These are phyloP conservation scores for Fragaria nilgerrensis DNA, from an alignment of 306 rosid species.

Conservation along the genomic window DNA sequence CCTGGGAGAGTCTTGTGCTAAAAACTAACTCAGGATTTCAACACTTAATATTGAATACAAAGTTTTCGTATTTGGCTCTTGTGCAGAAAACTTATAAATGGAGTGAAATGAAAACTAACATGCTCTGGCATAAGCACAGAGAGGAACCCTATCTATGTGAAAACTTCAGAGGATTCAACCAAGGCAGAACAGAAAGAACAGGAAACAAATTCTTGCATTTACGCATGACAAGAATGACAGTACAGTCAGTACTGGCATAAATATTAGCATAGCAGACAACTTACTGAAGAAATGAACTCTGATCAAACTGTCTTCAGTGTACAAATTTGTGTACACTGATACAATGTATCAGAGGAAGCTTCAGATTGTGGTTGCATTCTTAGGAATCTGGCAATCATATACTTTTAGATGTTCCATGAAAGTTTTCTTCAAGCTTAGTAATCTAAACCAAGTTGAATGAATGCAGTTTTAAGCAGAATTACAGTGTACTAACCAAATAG, in stretches of 20 bases:
- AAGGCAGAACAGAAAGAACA: not conserved
- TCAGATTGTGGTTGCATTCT: not conserved
- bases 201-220: not conserved
- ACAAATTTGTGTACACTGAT: not conserved
- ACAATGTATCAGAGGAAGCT: not conserved
- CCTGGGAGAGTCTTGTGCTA: not conserved
- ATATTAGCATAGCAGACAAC: too few species aligned
- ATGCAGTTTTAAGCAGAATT: slow-evolving; percentile 3
- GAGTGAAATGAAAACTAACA: not conserved
- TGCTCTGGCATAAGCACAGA: not conserved
- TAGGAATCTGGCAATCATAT: not conserved
- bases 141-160: not conserved
- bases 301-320: not conserved
- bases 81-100: not conserved
- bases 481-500: slow-evolving; percentile 54
- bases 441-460: not conserved
- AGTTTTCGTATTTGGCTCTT: not conserved
- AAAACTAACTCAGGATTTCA: too few species aligned
- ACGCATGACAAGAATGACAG: not conserved
- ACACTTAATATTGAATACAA: too few species aligned
- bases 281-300: not conserved
- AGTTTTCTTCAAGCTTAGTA: not conserved
- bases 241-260: too few species aligned
- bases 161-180: not conserved
- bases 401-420: not conserved